Base-by-base conservation (phyloP, 352 stramenopile species). In the Phytophthora parvispora region DNA sequence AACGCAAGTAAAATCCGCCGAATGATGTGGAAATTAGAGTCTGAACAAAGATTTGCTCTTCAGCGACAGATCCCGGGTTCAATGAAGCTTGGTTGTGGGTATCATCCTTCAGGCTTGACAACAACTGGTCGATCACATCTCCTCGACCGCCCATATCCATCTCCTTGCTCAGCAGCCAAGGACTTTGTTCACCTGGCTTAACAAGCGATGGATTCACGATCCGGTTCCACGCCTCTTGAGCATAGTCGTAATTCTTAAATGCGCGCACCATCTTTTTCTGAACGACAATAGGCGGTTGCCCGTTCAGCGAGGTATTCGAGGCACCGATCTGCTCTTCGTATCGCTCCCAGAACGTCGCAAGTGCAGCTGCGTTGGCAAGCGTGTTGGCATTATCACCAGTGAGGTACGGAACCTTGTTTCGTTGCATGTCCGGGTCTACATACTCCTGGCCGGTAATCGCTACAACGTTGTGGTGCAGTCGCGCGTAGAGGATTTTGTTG, bases 171-270 rank as follows among this genome's bases (percentile, higher is more conserved):
- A 97, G 58, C 20, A 97, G 31, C 90, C 90, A 97, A 24, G 57
- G 42, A 27, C 78, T 90, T 38, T 90, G 75, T 52, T 97, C 90
- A 12, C 72, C 76, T 2, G 87, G 83, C 54, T 91, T 94, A 13
- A 84, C 53, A 9, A 97, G 59, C 31, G 78, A 86, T 22, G 87
- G 90, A 32, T 95, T 94, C 10, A 97, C 86, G 18, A 97, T 74
- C 4, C 85, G 79, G 57, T 80, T 86, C 90, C 90, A 97, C 25
- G 90, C 86, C 65, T 97, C 89, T 61, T 97, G 87, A 13, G 90
- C 90, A 64, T 93, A 97, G 15, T 97, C 90, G 27, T 90, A 96
- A 67, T 91, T 95, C 59, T 87, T 90, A 66, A 97, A 97, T 20
- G 75, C 53, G 42, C 90, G 87, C 7, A 97, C 85, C 86, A 97